Evolutionary conservation across 805 yeast genomes (phyloP).

Genomic region (Priceomyces haplophilus): DNA sequence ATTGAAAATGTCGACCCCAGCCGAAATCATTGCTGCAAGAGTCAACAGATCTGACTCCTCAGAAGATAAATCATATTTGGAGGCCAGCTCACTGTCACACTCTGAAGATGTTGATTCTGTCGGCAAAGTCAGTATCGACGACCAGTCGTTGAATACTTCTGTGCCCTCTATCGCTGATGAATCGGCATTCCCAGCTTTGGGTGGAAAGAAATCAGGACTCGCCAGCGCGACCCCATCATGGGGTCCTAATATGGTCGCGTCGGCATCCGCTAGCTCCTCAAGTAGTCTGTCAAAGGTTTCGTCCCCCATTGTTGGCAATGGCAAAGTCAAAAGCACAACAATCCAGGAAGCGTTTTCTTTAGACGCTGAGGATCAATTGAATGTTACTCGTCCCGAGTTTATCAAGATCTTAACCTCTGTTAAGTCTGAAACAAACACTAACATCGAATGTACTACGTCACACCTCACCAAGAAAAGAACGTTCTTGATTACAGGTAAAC

Average conservation of each 20-base stretch:
- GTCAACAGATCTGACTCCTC: constrained; percentile 13
- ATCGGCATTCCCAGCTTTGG: constrained; percentile 64
- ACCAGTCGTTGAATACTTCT: constrained; percentile 10
- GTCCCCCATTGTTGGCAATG: constrained; percentile 20
- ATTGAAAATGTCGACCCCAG: constrained; percentile 41
- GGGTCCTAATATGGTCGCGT: constrained; percentile 35
- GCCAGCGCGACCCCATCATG: constrained; percentile 35
- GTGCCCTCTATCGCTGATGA: constrained; percentile 49
- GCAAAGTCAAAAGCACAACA: constrained; percentile 48
- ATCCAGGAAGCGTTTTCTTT: constrained; percentile 80
- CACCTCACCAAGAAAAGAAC: constrained; percentile 74
- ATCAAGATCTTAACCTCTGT: constrained; percentile 62
- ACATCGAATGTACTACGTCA: constrained; percentile 80
- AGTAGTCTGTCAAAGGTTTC: constrained; percentile 13
- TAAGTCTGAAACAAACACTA: constrained; percentile 58
- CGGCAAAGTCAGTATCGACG: constrained; percentile 3
- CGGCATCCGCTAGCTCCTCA: constrained; percentile 17
- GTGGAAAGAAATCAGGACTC: constrained; percentile 33
- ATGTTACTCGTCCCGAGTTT: constrained; percentile 61
- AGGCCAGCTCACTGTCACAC: constrained; percentile 10
- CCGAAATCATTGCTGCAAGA: constrained; percentile 49
- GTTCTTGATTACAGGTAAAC: constrained; percentile 75
- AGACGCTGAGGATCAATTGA: constrained; percentile 64
- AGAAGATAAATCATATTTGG: constrained; percentile 1
- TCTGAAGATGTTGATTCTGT: constrained; percentile 15